phyloP scores from a whole-genome alignment of 108 stramenopile species.

The Schizochytrium sp. region DNA sequence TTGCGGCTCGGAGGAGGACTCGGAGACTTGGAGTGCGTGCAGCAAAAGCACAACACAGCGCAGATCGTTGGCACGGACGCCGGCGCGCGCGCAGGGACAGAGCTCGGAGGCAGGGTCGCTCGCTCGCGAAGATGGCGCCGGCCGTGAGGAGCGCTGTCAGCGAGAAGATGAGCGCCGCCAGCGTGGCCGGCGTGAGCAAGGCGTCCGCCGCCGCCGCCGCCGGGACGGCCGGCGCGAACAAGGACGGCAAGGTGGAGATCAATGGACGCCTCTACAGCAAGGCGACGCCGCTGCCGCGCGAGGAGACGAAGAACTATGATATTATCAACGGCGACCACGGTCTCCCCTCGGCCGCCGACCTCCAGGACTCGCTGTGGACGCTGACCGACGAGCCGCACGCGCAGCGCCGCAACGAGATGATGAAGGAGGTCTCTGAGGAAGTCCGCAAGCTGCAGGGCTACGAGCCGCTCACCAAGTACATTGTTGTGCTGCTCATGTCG shows the following conservation, averaged over 20 bases:
- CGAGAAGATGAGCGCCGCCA: no score
- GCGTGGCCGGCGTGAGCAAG: no score
- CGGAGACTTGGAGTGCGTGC: no score
- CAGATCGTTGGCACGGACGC: no score
- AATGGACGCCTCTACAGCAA: not conserved
- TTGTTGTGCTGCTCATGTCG: conserved; percentile 45
- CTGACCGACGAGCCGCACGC: not conserved
- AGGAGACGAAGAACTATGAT: not conserved
- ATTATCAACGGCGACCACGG: conserved; percentile 9
- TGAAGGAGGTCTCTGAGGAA: conserved; percentile 58
- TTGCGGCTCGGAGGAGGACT: no score
- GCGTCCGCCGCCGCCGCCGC: no score
- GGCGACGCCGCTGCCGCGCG: not conserved
- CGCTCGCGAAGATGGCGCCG: no score
- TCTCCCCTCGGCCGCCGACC: not conserved
- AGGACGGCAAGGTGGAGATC: not conserved
- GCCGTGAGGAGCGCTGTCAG: no score
- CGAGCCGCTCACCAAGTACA: conserved; percentile 58
- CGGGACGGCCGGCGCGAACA: no score
- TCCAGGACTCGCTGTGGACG: not conserved
- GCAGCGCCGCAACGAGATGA: conserved; percentile 62
- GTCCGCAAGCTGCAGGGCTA: conserved; percentile 70
- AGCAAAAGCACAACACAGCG: no score
- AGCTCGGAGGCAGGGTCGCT: no score
- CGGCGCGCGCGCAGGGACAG: no score